Percentiles rank a stretch among this genome's conserved stretches.
Conservation (phyloP, 768 basidiomycete genomes). For the Mycena epipterygia region DNA sequence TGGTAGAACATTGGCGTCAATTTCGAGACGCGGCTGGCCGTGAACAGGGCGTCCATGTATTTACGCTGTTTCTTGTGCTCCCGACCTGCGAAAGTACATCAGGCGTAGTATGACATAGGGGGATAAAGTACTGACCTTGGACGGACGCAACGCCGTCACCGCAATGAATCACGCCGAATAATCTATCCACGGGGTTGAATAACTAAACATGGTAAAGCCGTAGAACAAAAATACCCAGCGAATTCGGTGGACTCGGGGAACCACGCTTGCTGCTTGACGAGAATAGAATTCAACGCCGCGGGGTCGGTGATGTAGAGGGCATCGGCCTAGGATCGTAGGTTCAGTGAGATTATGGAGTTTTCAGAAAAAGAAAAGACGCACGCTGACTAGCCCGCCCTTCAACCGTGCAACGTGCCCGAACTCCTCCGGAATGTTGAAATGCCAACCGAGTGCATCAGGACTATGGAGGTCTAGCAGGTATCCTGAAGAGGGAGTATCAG, state of each 20-base stretch:
- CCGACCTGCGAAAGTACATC: constrained; percentile 29
- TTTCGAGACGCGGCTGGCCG: constrained; percentile 39
- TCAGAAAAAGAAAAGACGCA: background rate
- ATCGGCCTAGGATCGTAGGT: constrained; percentile 28
- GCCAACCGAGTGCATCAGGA: constrained; percentile 37
- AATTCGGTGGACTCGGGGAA: constrained; percentile 45
- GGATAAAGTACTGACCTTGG: constrained; percentile 28
- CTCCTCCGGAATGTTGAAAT: constrained; percentile 40
- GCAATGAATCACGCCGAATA: constrained; percentile 40
- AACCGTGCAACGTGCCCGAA: constrained; percentile 41
- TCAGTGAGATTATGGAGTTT: background rate
- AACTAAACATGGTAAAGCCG: background rate
- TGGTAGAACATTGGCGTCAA: constrained; percentile 42
- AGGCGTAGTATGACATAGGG: background rate
- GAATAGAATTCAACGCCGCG: constrained; percentile 40
- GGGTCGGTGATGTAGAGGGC: constrained; percentile 45
- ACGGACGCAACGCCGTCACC: constrained; percentile 44
- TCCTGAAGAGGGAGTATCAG: constrained; percentile 19
- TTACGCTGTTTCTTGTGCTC: constrained; percentile 45
- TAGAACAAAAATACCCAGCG: constrained; percentile 31
- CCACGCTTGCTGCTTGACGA: constrained; percentile 38
- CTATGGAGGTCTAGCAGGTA: constrained; percentile 41
- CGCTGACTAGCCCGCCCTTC: constrained; percentile 37
- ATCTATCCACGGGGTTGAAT: constrained; percentile 12
- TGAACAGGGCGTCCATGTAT: constrained; percentile 42